These are phyloP conservation scores for Phalaenopsis equestris DNA, from an alignment of 106 monocot genomes.

Conservation along the genomic window DNA sequence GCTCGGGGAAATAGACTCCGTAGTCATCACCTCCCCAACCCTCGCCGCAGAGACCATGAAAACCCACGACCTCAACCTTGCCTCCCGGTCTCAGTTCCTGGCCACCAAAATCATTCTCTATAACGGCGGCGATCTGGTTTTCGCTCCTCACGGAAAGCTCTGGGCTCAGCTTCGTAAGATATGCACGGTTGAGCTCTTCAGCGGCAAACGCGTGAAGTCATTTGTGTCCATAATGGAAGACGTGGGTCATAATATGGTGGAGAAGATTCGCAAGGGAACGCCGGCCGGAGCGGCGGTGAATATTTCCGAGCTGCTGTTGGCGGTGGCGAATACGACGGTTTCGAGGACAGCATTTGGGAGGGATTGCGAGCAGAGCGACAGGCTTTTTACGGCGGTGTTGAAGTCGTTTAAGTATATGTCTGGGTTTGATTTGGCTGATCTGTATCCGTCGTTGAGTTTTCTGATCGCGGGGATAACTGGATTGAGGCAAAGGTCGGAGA, in stretches of 20 bases:
- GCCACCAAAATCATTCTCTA: conserved; percentile 6
- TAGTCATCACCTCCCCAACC: conserved; percentile 18
- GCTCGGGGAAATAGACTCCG: conserved; percentile 20
- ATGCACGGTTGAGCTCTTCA: conserved; percentile 27
- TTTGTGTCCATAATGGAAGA: conserved; percentile 24
- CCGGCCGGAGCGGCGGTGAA: conserved; percentile 2
- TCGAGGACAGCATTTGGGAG: conserved; percentile 18
- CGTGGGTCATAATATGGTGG: conserved; percentile 11
- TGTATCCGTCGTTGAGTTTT: conserved; percentile 31
- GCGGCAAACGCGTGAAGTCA: conserved; percentile 18
- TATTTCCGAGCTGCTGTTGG: conserved; percentile 12
- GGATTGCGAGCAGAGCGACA: background rate
- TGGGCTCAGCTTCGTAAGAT: conserved; percentile 37
- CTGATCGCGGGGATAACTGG: conserved; percentile 8
- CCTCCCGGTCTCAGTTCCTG: conserved; percentile 4
- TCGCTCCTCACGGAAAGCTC: conserved; percentile 28
- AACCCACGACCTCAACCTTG: conserved; percentile 27
- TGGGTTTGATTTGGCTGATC: conserved; percentile 22
- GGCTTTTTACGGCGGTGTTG: conserved; percentile 3
- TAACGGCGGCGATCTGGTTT: conserved; percentile 11
- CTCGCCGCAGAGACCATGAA: conserved; percentile 15
- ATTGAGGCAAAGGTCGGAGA: background rate
- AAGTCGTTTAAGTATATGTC: background rate
- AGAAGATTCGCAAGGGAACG: background rate
- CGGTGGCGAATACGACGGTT: conserved; percentile 11